Conservation (phyloP, 805 yeast genomes). For the Nakazawaea peltata region DNA sequence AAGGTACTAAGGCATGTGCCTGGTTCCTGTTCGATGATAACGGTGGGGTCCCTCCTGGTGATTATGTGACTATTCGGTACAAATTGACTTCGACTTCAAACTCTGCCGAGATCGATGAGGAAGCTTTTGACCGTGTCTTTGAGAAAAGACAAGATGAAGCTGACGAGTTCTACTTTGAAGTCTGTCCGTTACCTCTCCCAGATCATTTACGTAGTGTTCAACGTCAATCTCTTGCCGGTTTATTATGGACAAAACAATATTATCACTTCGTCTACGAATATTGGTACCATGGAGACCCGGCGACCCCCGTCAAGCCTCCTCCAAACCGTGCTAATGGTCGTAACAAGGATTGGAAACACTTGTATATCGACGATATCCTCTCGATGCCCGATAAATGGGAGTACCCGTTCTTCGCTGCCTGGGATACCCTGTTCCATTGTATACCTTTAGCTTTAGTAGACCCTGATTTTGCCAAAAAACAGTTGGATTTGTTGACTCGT, state of each 20-base stretch:
- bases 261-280: constrained; percentile 79
- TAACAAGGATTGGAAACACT: constrained; percentile 82
- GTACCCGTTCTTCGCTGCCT: constrained; percentile 91
- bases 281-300: constrained; percentile 85
- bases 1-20: constrained; percentile 82
- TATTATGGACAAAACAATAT: constrained; percentile 90
- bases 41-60: constrained; percentile 80
- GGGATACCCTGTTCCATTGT: constrained; percentile 96
- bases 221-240: constrained; percentile 91
- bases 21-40: constrained; percentile 72
- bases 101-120: constrained; percentile 51
- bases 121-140: constrained; percentile 60
- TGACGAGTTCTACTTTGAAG: constrained; percentile 85
- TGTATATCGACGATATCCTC: constrained; percentile 79
- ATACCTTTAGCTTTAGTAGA: constrained; percentile 90
- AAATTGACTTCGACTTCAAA: constrained; percentile 30
- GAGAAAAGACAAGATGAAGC: constrained; percentile 78
- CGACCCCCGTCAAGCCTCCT: constrained; percentile 67
- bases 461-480: constrained; percentile 85
- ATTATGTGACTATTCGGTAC: constrained; percentile 78
- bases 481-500: constrained; percentile 75
- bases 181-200: constrained; percentile 76
- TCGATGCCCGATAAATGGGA: constrained; percentile 96
- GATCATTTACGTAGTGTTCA: constrained; percentile 77
- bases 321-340: constrained; percentile 79